phyloP scores from a whole-genome alignment of 257 asterid species.

The Solanum etuberosum region DNA sequence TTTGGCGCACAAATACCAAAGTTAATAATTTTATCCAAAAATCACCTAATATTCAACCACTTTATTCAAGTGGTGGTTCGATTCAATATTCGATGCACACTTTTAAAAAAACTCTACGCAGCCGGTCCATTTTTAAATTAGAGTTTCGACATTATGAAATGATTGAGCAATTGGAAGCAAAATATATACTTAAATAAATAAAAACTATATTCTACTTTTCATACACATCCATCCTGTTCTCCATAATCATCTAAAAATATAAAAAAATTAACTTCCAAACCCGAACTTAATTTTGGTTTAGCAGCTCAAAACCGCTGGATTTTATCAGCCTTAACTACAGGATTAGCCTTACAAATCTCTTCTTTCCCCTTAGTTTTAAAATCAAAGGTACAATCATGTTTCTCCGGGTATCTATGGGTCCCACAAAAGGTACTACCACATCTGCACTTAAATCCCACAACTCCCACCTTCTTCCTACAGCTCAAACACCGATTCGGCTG shows the following conservation, averaged over 20 bases:
- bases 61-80: neutral
- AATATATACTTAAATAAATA: neutral
- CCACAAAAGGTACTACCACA: conserved; percentile 46
- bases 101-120: neutral
- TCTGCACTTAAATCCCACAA: conserved; percentile 33
- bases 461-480: conserved; percentile 33
- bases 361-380: conserved; percentile 22
- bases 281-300: neutral
- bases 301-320: conserved; percentile 12
- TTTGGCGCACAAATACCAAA: too few relatives aligned
- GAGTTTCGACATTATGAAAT: neutral
- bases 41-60: neutral
- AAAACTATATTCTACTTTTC: neutral
- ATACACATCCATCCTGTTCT: neutral
- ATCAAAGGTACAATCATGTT: conserved; percentile 35
- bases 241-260: neutral
- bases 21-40: too few relatives aligned
- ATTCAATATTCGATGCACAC: neutral
- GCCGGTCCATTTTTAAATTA: neutral
- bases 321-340: conserved; percentile 35
- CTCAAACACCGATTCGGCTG: conserved; percentile 16
- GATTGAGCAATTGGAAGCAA: neutral
- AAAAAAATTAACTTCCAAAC: neutral
- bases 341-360: conserved; percentile 34
- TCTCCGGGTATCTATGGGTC: conserved; percentile 36